These are phyloP conservation scores for Magnusiomyces sp. DNA, from an alignment of 1,139 yeast species.

Conservation along the genomic window DNA sequence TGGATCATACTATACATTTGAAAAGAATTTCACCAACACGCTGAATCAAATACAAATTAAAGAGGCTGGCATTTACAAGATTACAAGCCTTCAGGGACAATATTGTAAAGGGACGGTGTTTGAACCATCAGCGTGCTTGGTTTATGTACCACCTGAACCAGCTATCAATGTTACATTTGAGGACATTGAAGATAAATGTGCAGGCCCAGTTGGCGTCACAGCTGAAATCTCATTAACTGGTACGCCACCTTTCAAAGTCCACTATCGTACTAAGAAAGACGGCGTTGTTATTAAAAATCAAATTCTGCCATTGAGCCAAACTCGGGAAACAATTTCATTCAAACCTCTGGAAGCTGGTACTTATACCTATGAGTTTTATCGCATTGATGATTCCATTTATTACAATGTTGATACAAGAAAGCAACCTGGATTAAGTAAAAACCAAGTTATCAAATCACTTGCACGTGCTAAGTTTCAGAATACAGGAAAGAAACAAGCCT, in stretches of 20 bases:
- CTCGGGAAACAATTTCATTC: constrained; percentile 51
- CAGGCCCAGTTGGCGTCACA: constrained; percentile 82
- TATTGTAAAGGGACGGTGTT: constrained; percentile 57
- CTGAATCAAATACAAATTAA: constrained; percentile 32
- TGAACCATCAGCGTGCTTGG: constrained; percentile 39
- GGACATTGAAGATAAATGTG: constrained; percentile 70
- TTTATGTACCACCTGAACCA: constrained; percentile 43
- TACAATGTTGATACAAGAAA: constrained; percentile 23
- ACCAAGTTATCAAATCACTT: constrained; percentile 31
- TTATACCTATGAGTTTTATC: constrained; percentile 61
- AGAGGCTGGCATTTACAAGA: constrained; percentile 55
- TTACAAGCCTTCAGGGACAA: constrained; percentile 46
- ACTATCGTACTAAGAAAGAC: constrained; percentile 43
- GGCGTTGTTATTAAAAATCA: constrained; percentile 18
- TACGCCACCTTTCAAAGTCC: constrained; percentile 70
- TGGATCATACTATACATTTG: constrained; percentile 8
- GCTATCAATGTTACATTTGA: constrained; percentile 37
- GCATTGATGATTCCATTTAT: constrained; percentile 32
- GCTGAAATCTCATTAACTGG: constrained; percentile 65
- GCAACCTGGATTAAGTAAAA: constrained; percentile 15
- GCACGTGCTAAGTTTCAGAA: constrained; percentile 33
- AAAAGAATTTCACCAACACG: constrained; percentile 28
- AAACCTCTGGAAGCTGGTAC: constrained; percentile 77
- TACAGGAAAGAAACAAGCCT: constrained; percentile 28
- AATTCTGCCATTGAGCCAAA: constrained; percentile 21